Conservation (phyloP, 73 alveolate genomes). For the Paramecium primaurelia region DNA sequence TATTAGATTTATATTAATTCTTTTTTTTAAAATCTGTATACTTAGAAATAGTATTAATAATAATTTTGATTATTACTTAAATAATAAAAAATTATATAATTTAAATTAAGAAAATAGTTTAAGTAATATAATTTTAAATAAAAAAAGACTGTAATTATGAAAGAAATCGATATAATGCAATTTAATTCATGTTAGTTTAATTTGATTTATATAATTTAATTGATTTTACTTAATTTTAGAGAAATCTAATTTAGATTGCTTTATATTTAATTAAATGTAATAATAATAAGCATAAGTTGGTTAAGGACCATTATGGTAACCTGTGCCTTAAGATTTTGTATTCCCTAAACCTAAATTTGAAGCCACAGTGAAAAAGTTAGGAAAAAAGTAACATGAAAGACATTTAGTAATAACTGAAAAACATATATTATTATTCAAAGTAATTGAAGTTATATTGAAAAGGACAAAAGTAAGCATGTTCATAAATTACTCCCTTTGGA, state of each 20-base stretch:
- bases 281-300: not conserved
- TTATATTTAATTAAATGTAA: not conserved
- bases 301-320: not conserved
- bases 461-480: constrained; percentile 11
- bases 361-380: not conserved
- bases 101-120: not conserved
- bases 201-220: not conserved
- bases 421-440: not conserved
- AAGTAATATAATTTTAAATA: not conserved
- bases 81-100: not conserved
- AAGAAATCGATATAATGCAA: not conserved
- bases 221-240: not conserved
- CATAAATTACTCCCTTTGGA: constrained; percentile 14
- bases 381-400: not conserved
- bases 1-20: not conserved
- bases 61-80: not conserved
- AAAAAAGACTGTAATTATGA: not conserved
- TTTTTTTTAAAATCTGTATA: not conserved
- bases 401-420: constrained; percentile 18
- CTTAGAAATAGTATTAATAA: not conserved
- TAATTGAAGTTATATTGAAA: not conserved
- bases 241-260: not conserved
- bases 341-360: constrained; percentile 1
- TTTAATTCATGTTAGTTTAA: not conserved
- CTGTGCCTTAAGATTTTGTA: not conserved